phyloP scores from a whole-genome alignment of 208 protist species.

The Acanthamoeba sp. region DNA sequence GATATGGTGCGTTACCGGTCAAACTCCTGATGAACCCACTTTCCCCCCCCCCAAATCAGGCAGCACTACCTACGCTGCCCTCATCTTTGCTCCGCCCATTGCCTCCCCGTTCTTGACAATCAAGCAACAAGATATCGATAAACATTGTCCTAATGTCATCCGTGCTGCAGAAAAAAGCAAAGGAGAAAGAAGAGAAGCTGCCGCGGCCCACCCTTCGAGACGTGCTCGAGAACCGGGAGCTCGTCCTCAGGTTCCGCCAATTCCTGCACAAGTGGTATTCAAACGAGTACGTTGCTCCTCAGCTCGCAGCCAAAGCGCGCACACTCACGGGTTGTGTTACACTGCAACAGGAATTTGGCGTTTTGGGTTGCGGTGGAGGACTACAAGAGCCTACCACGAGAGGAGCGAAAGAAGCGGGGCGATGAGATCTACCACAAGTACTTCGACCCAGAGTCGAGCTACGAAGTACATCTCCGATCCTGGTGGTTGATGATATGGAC shows the following conservation, averaged over 20 bases:
- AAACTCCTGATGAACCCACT: too few relatives aligned
- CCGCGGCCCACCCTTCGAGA: background rate
- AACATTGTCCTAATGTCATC: too few relatives aligned
- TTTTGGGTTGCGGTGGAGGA: constrained; percentile 28
- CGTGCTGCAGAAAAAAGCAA: background rate
- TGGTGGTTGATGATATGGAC: too few relatives aligned
- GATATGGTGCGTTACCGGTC: too few relatives aligned
- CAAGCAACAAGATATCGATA: too few relatives aligned
- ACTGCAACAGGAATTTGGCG: background rate
- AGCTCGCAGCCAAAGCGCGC: background rate
- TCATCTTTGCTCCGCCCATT: background rate
- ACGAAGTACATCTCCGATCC: background rate
- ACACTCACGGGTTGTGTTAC: too few relatives aligned
- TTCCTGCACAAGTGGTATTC: background rate
- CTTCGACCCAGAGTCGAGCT: background rate
- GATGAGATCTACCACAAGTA: constrained; percentile 29
- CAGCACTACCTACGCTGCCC: background rate
- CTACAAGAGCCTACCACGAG: background rate
- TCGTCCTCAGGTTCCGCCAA: background rate
- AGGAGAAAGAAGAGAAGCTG: background rate
- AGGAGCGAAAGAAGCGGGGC: background rate
- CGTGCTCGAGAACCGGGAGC: background rate
- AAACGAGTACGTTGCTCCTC: background rate
- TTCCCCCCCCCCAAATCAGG: too few relatives aligned
- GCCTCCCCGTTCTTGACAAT: too few relatives aligned